Evolutionary conservation across 2,329 filamentous ascomycete species (phyloP).

Genomic region (Cytospora mali): DNA sequence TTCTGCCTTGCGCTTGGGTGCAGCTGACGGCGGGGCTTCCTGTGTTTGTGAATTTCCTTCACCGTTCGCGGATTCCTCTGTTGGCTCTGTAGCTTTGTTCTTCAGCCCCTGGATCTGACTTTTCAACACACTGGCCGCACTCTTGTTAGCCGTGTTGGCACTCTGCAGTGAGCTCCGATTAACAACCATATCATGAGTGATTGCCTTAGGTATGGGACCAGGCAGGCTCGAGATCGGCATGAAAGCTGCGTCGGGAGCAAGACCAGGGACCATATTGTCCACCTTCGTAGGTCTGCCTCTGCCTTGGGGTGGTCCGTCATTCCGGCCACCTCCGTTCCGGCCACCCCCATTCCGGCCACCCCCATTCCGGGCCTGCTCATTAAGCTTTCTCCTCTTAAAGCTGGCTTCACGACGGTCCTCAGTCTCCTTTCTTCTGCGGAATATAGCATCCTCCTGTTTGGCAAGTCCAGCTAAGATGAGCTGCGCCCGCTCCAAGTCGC

Average conservation of each 20-base stretch:
- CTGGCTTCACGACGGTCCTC: slow-evolving; percentile 83
- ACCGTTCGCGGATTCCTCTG: slow-evolving; percentile 21
- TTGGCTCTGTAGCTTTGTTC: slow-evolving; percentile 30
- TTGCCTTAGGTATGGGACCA: slow-evolving; percentile 48
- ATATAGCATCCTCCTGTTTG: slow-evolving; percentile 92
- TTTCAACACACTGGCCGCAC: slow-evolving; percentile 86
- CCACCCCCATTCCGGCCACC: neutral
- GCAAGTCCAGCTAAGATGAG: slow-evolving; percentile 85
- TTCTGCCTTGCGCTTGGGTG: slow-evolving; percentile 78
- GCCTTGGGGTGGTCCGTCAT: slow-evolving; percentile 37
- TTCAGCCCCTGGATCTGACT: slow-evolving; percentile 67
- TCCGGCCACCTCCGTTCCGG: slow-evolving; percentile 39
- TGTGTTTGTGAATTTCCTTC: slow-evolving; percentile 32
- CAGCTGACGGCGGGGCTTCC: slow-evolving; percentile 50
- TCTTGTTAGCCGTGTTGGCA: slow-evolving; percentile 86
- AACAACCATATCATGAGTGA: slow-evolving; percentile 88
- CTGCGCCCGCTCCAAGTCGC: slow-evolving; percentile 85
- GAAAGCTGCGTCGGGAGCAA: slow-evolving; percentile 33
- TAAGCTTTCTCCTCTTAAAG: slow-evolving; percentile 75
- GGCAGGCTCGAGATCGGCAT: slow-evolving; percentile 53
- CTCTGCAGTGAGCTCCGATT: slow-evolving; percentile 68
- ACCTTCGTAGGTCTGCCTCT: slow-evolving; percentile 28
- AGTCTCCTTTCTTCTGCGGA: slow-evolving; percentile 80
- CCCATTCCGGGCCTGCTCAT: slow-evolving; percentile 50
- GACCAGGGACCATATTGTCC: slow-evolving; percentile 27